Percentiles rank a stretch among this genome's conserved stretches.
Conservation (phyloP, 2,329 filamentous ascomycete species). For the Aspergillus thermomutatus region DNA sequence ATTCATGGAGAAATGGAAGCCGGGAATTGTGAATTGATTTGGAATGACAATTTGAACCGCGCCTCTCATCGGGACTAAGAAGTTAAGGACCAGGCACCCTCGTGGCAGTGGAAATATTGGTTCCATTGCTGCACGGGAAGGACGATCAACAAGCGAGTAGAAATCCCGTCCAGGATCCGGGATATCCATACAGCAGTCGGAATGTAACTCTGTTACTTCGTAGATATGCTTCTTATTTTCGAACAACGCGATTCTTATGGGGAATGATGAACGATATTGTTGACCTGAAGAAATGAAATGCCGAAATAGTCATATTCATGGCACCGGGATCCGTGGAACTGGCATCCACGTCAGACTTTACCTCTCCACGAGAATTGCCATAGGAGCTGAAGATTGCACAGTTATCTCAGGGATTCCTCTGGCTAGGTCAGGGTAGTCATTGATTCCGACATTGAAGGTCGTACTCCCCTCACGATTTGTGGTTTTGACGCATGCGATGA, state of each 20-base stretch:
- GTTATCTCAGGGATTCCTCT: not conserved
- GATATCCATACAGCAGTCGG: not conserved
- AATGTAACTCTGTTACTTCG: not conserved
- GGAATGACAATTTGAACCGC: slow-evolving; percentile 1
- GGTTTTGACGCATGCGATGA: not conserved
- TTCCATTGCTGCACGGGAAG: not conserved
- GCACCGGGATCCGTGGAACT: not conserved
- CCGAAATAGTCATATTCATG: not conserved
- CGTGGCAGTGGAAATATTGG: slow-evolving; percentile 3
- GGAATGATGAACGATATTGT: not conserved
- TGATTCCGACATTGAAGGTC: not conserved
- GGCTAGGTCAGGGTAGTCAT: not conserved
- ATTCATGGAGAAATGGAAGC: slow-evolving; percentile 4
- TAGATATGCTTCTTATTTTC: not conserved
- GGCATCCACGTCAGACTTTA: not conserved
- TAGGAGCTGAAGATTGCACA: not conserved
- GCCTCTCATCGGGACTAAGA: not conserved
- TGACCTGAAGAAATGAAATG: not conserved
- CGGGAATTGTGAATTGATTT: slow-evolving; percentile 6
- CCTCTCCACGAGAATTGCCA: not conserved
- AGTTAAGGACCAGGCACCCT: slow-evolving; percentile 2
- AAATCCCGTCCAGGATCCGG: not conserved
- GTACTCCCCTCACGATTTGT: not conserved
- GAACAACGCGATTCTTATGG: not conserved
- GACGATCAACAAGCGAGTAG: not conserved